Conservation (phyloP, 2,329 filamentous ascomycete genomes). For the Botrytis pseudocinerea region DNA sequence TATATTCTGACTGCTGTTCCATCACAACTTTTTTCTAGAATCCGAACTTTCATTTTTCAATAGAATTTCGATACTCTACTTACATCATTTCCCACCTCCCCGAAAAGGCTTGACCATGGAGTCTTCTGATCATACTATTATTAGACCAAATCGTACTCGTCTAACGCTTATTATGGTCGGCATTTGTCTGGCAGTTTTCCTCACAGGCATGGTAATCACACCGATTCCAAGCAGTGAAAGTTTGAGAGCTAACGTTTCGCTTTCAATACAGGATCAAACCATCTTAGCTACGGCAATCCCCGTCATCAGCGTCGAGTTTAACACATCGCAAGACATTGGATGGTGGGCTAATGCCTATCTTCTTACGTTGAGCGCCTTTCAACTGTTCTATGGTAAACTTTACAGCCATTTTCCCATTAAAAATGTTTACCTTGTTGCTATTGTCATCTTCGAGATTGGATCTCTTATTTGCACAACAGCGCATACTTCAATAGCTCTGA, state of each 20-base stretch:
- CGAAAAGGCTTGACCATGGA: not conserved
- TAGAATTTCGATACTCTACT: not conserved
- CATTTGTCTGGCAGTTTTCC: constrained; percentile 14
- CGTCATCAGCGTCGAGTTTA: constrained; percentile 17
- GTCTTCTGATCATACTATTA: not conserved
- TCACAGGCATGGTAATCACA: constrained; percentile 7
- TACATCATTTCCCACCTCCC: not conserved
- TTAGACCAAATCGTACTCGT: not conserved
- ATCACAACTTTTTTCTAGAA: not conserved
- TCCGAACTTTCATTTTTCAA: not conserved
- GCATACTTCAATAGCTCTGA: not conserved
- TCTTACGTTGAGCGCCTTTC: not conserved
- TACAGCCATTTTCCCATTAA: constrained; percentile 17
- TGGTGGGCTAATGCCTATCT: constrained; percentile 14
- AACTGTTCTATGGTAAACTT: constrained; percentile 9
- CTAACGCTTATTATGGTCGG: not conserved
- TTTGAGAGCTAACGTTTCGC: not conserved
- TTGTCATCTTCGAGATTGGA: constrained; percentile 12
- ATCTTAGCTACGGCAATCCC: constrained; percentile 17
- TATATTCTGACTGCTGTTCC: not conserved
- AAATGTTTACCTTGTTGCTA: constrained; percentile 3
- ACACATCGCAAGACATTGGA: constrained; percentile 9
- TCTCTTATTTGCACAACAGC: constrained; percentile 8
- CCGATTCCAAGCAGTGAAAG: not conserved
- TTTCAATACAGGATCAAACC: constrained; percentile 9